Evolutionary conservation across 495 filamentous ascomycete species (phyloP).

Genomic region (Aspergillus sclerotiicarbonarius): DNA sequence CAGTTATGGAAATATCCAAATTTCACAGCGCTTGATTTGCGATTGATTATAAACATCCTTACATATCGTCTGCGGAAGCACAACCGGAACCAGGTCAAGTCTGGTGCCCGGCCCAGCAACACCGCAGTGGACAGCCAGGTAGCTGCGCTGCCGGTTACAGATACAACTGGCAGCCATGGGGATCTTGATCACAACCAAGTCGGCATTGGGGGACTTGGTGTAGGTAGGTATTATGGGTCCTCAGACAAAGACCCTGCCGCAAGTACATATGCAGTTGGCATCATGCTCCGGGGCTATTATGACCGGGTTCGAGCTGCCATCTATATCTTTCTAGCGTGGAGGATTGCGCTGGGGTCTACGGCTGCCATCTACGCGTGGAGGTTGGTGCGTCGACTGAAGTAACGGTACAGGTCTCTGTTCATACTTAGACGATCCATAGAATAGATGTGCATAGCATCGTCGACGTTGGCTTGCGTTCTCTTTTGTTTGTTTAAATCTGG

Average conservation of each 20-base stretch:
- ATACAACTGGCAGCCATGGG: slow-evolving; percentile 10
- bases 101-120: slow-evolving; percentile 35
- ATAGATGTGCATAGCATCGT: background rate
- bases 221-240: slow-evolving; percentile 43
- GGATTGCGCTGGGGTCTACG: slow-evolving; percentile 33
- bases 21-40: slow-evolving; percentile 66
- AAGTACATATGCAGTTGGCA: slow-evolving; percentile 50
- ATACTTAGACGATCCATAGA: background rate
- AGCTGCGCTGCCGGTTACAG: slow-evolving; percentile 37
- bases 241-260: slow-evolving; percentile 27
- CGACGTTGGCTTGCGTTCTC: background rate
- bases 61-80: slow-evolving; percentile 59
- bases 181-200: slow-evolving; percentile 41
- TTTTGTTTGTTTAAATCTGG: background rate
- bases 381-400: slow-evolving; percentile 20
- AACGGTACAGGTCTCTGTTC: background rate
- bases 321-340: slow-evolving; percentile 46
- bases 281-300: slow-evolving; percentile 71
- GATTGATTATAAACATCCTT: slow-evolving; percentile 57
- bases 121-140: slow-evolving; percentile 45
- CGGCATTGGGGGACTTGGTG: slow-evolving; percentile 46
- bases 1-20: slow-evolving; percentile 70
- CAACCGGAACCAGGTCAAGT: slow-evolving; percentile 46
- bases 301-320: slow-evolving; percentile 60
- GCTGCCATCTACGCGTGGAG: slow-evolving; percentile 34